A percentile compares a stretch with the other conserved stretches of the same genome.
Conservation (phyloP, 257 asterid genomes). For the Gardenia jasminoides region DNA sequence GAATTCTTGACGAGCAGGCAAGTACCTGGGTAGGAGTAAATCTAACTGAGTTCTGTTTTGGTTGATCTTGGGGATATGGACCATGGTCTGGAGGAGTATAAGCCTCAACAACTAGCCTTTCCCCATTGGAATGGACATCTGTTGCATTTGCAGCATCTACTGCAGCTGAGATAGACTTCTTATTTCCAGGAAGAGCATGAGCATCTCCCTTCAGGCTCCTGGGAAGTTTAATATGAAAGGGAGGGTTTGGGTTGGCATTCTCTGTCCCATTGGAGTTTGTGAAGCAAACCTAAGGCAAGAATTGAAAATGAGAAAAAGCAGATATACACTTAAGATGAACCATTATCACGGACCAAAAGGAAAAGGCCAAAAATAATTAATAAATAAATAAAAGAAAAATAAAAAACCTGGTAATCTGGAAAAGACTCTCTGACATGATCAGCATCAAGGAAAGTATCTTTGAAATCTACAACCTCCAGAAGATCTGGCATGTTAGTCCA, state of each 20-base stretch:
- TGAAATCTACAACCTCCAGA: slow-evolving; percentile 80
- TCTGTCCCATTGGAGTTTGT: slow-evolving; percentile 71
- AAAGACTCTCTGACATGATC: slow-evolving; percentile 85
- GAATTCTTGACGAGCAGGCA: slow-evolving; percentile 10
- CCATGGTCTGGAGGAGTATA: slow-evolving; percentile 94
- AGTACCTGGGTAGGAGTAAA: slow-evolving; percentile 95
- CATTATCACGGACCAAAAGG: not conserved
- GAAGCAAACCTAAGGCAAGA: slow-evolving; percentile 64
- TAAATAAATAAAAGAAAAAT: too few species aligned
- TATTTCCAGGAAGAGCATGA: slow-evolving; percentile 62
- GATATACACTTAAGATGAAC: not conserved
- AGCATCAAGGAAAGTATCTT: slow-evolving; percentile 87
- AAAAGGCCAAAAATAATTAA: slow-evolving; percentile 2
- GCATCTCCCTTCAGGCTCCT: slow-evolving; percentile 52
- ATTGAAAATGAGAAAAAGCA: not conserved
- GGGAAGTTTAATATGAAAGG: slow-evolving; percentile 75
- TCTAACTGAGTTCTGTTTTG: slow-evolving; percentile 87
- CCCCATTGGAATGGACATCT: slow-evolving; percentile 46
- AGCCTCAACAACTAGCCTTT: slow-evolving; percentile 75
- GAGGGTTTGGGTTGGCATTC: slow-evolving; percentile 59
- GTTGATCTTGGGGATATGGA: slow-evolving; percentile 98
- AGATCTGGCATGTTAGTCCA: slow-evolving; percentile 96
- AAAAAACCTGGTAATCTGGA: slow-evolving; percentile 74
- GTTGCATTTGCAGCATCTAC: slow-evolving; percentile 32
- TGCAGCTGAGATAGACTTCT: slow-evolving; percentile 38